Evolutionary conservation across 331 rosid species (phyloP).

Genomic region (Malus hybrid): DNA sequence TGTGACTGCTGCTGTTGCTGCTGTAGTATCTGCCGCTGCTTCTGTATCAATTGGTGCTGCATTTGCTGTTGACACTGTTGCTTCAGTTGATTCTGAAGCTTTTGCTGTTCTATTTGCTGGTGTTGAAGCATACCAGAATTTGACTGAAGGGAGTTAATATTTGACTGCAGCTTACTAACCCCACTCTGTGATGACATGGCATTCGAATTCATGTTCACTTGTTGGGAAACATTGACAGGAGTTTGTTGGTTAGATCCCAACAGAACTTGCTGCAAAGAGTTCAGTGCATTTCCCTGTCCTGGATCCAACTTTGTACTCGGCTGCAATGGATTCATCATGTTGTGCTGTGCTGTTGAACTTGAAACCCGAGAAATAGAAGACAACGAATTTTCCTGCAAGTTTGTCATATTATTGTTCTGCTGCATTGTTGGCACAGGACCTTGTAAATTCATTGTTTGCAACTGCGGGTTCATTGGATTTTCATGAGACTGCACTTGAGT

Average conservation of each 20-base stretch:
- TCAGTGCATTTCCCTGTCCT: constrained; percentile 66
- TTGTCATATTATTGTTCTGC: constrained; percentile 43
- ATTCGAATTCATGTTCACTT: constrained; percentile 48
- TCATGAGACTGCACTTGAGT: constrained; percentile 61
- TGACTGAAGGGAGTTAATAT: constrained; percentile 49
- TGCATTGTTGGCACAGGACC: constrained; percentile 44
- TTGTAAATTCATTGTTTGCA: constrained; percentile 59
- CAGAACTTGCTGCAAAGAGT: constrained; percentile 60
- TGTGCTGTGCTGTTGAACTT: constrained; percentile 39
- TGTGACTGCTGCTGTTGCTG: constrained; percentile 37
- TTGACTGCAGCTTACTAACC: constrained; percentile 51
- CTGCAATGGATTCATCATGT: constrained; percentile 56
- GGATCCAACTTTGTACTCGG: constrained; percentile 58
- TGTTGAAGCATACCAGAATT: constrained; percentile 60
- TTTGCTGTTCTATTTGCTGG: constrained; percentile 62
- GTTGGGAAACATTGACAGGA: constrained; percentile 58
- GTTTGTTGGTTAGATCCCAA: constrained; percentile 73
- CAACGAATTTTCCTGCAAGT: constrained; percentile 60
- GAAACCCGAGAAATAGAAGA: constrained; percentile 45
- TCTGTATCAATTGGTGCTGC: constrained; percentile 32
- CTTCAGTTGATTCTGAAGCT: constrained; percentile 52
- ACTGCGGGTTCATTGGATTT: constrained; percentile 69
- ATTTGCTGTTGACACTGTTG: constrained; percentile 50
- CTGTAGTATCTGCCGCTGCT: constrained; percentile 25
- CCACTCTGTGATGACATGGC: constrained; percentile 71